Evolutionary conservation across 139 green algal genomes (phyloP), one percentile per base, ranked within the genome.

Genomic region (Chlamydomonas eustigma): DNA sequence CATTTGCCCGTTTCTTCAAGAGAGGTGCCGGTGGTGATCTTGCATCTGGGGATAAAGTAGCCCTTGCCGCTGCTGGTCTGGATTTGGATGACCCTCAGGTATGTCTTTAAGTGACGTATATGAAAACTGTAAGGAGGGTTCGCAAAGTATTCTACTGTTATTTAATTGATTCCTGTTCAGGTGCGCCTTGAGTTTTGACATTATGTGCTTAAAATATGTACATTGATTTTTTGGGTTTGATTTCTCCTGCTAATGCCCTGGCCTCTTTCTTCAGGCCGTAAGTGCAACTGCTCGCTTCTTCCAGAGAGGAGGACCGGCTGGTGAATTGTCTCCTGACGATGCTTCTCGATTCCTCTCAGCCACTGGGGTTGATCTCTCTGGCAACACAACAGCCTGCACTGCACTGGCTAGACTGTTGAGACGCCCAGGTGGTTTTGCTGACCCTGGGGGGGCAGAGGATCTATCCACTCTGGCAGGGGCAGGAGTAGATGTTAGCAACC

Each of bases 1-100:
- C 44, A 18, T 58, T 58, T 58, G 12, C 44, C 58, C 58, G 58
- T 28, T 70, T 70, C 58, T 70, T 70, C 18, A 70, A 70, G 18
- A 24, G 58, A 6, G 58, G 58, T 28, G 58, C 58, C 8, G 58
- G 58, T 28, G 58, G 58, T 5, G 58, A 70, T 28, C 58, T 70
- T 32, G 32, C 58, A 8, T 24, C 24, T 18, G 58, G 34, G 24
- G 58, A 70, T 22, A 5, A 6, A 6, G 58, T 28, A 18, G 6
- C 25, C 18, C 18, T 70, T 24, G 6, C 25, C 8, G 58, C 58
- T 22, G 58, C 58, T 35, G 58, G 58, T 6, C 34, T 70, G 6
- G 58, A 8, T 35, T 8, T 35, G 25, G 18, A 32, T 35, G 28
- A 70, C 18, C 12, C 44, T 12, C 44, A 58, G 44, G 44, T 58